phyloP scores from a whole-genome alignment of 2,329 filamentous ascomycete genomes.

The Truncatella angustata region DNA sequence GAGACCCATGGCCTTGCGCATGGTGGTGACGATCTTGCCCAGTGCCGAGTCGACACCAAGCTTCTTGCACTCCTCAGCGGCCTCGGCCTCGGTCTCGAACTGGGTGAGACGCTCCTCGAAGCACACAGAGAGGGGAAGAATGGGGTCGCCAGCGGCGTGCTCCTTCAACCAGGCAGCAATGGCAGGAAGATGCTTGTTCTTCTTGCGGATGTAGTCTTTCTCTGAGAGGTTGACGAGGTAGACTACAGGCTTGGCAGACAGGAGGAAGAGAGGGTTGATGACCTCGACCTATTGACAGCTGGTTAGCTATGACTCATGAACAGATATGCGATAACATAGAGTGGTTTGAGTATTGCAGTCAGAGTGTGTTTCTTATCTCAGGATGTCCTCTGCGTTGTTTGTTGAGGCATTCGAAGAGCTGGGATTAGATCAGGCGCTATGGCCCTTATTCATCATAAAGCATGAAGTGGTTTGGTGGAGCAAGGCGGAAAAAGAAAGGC shows the following conservation, averaged over 20 bases:
- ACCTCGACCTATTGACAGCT: slow-evolving; percentile 72
- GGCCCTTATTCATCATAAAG: slow-evolving; percentile 98
- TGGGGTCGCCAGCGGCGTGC: slow-evolving; percentile 80
- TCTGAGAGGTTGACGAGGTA: slow-evolving; percentile 97
- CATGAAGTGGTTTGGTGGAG: slow-evolving; percentile 16
- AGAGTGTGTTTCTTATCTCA: slow-evolving; percentile 84
- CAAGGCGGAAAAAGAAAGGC: no score
- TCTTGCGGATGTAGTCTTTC: slow-evolving; percentile 95
- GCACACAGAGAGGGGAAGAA: slow-evolving; percentile 88
- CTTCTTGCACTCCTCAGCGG: slow-evolving; percentile 82
- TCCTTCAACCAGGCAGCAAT: slow-evolving; percentile 95
- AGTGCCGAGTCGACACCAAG: slow-evolving; percentile 83
- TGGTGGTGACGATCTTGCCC: slow-evolving; percentile 86
- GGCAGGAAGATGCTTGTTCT: slow-evolving; percentile 98
- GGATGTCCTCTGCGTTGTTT: slow-evolving; percentile 71
- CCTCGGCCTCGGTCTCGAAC: slow-evolving; percentile 75
- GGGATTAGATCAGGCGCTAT: slow-evolving; percentile 90
- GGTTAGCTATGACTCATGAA: slow-evolving; percentile 25
- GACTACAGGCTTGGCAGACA: slow-evolving; percentile 95
- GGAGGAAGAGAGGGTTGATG: slow-evolving; percentile 93
- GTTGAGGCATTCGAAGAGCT: slow-evolving; percentile 96
- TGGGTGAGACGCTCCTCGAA: slow-evolving; percentile 89
- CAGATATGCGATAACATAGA: slow-evolving; percentile 13
- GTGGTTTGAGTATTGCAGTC: slow-evolving; percentile 40
- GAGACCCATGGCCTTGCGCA: slow-evolving; percentile 88